These are phyloP conservation scores for Trichothecium sympodiale DNA, from an alignment of 2,329 filamentous ascomycete species.

Conservation along the genomic window DNA sequence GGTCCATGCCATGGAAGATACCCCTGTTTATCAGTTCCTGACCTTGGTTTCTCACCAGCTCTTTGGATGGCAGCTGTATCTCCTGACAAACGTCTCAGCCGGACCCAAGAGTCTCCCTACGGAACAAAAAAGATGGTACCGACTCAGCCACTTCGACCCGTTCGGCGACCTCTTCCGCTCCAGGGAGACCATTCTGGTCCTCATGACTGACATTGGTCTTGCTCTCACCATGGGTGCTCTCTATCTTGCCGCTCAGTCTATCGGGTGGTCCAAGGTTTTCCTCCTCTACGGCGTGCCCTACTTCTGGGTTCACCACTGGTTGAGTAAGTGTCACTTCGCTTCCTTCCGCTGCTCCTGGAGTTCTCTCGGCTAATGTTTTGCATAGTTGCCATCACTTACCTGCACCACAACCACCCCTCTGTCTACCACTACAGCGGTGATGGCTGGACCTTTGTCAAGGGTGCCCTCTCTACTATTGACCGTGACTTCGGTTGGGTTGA, in stretches of 20 bases:
- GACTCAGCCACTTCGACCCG: constrained; percentile 49
- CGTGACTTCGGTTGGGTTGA: constrained; percentile 52
- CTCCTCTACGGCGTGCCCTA: constrained; percentile 54
- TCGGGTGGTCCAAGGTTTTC: constrained; percentile 12
- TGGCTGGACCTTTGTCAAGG: constrained; percentile 48
- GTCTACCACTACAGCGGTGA: constrained; percentile 17
- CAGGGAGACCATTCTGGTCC: constrained; percentile 43
- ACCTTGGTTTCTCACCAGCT: constrained; percentile 51
- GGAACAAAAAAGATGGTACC: constrained; percentile 25
- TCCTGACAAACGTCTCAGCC: constrained; percentile 46
- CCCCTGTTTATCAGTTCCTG: constrained; percentile 43
- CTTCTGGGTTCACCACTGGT: constrained; percentile 61
- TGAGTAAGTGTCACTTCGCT: constrained; percentile 32
- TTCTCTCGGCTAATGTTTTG: constrained; percentile 9
- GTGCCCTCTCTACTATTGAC: constrained; percentile 50
- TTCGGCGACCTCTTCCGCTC: constrained; percentile 49
- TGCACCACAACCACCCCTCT: constrained; percentile 57
- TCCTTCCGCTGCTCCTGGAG: not conserved
- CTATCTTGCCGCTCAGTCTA: constrained; percentile 22
- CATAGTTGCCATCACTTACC: constrained; percentile 62
- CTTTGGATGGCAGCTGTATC: constrained; percentile 53
- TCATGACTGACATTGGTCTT: constrained; percentile 50
- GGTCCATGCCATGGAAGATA: constrained; percentile 38
- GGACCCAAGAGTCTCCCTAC: constrained; percentile 36
- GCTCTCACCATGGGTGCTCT: constrained; percentile 36